Evolutionary conservation across 140 eudicot genomes (phyloP).

Genomic region (Erigeron philadelphicus): DNA sequence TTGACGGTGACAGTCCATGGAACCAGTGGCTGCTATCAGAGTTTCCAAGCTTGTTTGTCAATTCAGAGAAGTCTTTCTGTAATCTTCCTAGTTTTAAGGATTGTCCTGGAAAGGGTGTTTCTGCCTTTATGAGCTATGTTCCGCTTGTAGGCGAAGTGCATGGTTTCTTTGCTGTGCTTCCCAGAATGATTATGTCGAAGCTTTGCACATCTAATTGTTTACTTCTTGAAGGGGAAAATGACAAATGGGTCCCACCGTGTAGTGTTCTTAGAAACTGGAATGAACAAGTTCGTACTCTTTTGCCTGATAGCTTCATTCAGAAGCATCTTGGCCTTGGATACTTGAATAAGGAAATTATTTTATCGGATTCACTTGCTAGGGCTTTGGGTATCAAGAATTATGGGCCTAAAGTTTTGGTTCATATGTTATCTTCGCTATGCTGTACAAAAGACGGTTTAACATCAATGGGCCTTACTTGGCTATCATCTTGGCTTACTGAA

Average conservation of each 20-base stretch:
- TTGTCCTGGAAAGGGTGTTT: constrained; percentile 57
- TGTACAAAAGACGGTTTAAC: constrained; percentile 43
- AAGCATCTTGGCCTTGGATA: constrained; percentile 85
- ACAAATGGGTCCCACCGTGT: constrained; percentile 85
- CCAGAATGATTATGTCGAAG: constrained; percentile 72
- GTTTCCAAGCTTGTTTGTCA: constrained; percentile 67
- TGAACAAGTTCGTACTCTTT: constrained; percentile 48
- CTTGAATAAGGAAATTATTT: constrained; percentile 51
- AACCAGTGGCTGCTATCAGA: constrained; percentile 82
- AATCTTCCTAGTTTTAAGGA: constrained; percentile 56
- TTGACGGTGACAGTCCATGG: constrained; percentile 89
- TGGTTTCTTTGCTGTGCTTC: constrained; percentile 82
- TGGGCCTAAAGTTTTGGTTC: constrained; percentile 62
- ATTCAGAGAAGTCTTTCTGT: constrained; percentile 61
- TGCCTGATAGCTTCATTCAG: constrained; percentile 63
- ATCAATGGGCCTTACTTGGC: constrained; percentile 68
- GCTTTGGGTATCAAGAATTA: constrained; percentile 70
- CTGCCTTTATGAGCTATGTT: constrained; percentile 70
- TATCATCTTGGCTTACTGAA: constrained; percentile 63
- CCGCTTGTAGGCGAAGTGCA: constrained; percentile 89
- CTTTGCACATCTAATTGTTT: constrained; percentile 70
- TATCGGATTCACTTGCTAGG: constrained; percentile 67
- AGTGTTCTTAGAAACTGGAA: constrained; percentile 74
- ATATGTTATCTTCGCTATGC: constrained; percentile 53
- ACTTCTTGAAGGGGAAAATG: constrained; percentile 47